Conservation (phyloP, 73 alveolate genomes). For the Durusdinium trenchii region DNA sequence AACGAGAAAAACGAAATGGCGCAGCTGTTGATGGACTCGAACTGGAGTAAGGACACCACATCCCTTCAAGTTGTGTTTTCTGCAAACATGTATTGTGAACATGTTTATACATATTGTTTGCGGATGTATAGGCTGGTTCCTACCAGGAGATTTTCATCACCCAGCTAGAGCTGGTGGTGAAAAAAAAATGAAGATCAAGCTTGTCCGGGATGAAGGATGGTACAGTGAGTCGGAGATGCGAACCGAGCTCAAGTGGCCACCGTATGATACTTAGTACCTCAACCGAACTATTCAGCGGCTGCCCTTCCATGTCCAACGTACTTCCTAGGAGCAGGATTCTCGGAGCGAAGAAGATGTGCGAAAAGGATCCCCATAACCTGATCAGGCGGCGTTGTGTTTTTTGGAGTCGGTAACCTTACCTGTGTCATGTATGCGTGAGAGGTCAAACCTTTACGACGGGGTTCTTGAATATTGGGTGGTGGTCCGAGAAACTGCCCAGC, state of each 20-base stretch:
- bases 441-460: slow-evolving; percentile 36
- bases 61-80: neutral
- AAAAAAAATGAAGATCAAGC: neutral
- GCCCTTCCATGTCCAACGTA: no score
- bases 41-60: slow-evolving; percentile 19
- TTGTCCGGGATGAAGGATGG: neutral
- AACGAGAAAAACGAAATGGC: slow-evolving; percentile 29
- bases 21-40: neutral
- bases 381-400: neutral
- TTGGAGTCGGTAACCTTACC: neutral
- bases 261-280: neutral
- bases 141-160: neutral
- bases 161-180: neutral
- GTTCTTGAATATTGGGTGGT: slow-evolving; percentile 4
- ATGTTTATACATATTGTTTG: neutral
- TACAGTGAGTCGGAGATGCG: neutral
- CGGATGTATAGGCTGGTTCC: neutral
- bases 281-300: neutral
- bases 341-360: slow-evolving; percentile 48
- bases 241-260: neutral
- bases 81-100: neutral
- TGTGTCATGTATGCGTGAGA: neutral
- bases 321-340: neutral
- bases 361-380: neutral
- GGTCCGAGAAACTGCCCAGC: neutral